Evolutionary conservation across 306 rosid species (phyloP), one percentile per base, ranked within the genome.

Genomic region (Lathyrus sativus): DNA sequence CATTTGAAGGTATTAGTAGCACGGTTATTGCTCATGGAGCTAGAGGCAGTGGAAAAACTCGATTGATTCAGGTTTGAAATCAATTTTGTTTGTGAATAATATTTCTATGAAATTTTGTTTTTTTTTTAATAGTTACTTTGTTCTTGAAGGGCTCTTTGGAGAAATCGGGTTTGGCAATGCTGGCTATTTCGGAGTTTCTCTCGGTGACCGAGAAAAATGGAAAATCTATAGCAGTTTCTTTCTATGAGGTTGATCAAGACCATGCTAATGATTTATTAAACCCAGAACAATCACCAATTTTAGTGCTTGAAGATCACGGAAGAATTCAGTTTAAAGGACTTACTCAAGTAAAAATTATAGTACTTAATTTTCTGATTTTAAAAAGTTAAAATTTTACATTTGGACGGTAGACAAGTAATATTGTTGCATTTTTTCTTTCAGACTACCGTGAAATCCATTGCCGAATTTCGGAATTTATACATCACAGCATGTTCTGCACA

Each of bases 281-380:
- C 66, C 74, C 82, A 38, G 86, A 82, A 50, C 89, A 76, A 31
- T 54, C 87, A 41, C 64, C 81, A 42, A 87, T 93, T 74, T 76
- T 48, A 19, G 86, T 93, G 31, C 80, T 82, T 46, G 96, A 91
- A 63, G 91, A 86, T 74, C 74, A 75, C 51, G 91, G 96, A 3
- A 84, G 79, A 72, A 82, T 89, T 80, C 87, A 80, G 75, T 88
- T 86, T 15, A 93, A 93, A 80, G 98, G 98, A 67, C 90, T 93
- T 70, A 82, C 88, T 58, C 77, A 45, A 85, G 98, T 66, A 80
- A 58, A 18, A 76, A 51, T 54, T 56, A 28, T 45, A 45, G 17
- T 39, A 70, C 18, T 70, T 42, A 9, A 17, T 67, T 63, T 70
- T 12, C 39, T 22, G 7, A 46, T 7, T 35, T 7, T 29, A 62